A percentile compares a stretch with the other conserved stretches of the same genome.
Evolutionary conservation across 23 red algal species (phyloP).

Genomic region (Gracilariopsis chorda): DNA sequence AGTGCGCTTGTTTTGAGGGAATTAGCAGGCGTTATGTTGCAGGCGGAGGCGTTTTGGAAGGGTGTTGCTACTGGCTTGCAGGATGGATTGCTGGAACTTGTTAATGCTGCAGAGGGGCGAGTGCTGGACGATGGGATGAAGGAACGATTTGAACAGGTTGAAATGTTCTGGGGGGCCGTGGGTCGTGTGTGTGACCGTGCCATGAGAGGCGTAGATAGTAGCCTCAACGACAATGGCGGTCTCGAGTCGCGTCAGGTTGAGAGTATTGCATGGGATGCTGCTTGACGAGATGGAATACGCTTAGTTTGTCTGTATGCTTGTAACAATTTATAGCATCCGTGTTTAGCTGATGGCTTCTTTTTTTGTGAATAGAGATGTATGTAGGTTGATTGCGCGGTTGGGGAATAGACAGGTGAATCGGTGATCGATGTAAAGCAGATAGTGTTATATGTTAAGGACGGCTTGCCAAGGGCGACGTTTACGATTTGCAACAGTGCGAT

Average conservation of each 20-base stretch:
- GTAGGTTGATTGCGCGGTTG: too few species aligned
- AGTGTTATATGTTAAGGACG: too few species aligned
- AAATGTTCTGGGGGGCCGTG: slow-evolving; percentile 2
- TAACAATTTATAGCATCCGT: too few species aligned
- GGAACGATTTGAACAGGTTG: slow-evolving; percentile 1
- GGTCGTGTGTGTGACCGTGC: background rate
- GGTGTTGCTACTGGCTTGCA: background rate
- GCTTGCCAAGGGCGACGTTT: too few species aligned
- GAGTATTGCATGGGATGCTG: slow-evolving; percentile 1
- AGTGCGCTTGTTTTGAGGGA: background rate
- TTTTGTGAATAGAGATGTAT: too few species aligned
- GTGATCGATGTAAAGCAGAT: too few species aligned
- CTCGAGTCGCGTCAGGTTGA: background rate
- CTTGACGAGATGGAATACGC: too few species aligned
- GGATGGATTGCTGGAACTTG: background rate
- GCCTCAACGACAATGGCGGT: background rate
- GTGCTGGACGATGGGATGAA: background rate
- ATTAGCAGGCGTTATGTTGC: slow-evolving; percentile 25
- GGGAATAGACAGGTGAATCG: too few species aligned
- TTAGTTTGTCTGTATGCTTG: too few species aligned
- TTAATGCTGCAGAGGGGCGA: background rate
- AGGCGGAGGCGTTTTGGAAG: slow-evolving; percentile 40
- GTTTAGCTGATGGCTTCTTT: too few species aligned
- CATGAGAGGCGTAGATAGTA: slow-evolving; percentile 12
- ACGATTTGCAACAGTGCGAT: too few species aligned